These are phyloP conservation scores for Waitea zeae DNA, from an alignment of 1,284 basidiomycete genomes.

Conservation along the genomic window DNA sequence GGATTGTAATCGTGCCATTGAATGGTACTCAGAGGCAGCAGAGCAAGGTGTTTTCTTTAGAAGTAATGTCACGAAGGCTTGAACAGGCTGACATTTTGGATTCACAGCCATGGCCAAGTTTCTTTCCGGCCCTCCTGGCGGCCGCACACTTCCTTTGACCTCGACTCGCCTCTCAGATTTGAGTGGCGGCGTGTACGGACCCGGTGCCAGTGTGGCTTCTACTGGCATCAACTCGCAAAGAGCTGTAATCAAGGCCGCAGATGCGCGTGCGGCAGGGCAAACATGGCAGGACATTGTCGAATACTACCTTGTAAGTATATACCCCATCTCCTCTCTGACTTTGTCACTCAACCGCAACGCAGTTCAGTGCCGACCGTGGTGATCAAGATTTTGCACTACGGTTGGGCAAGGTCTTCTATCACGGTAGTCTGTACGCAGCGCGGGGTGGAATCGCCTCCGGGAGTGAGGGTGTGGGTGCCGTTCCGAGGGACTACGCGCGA, in stretches of 20 bases:
- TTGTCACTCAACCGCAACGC: constrained; percentile 3
- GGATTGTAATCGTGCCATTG: constrained; percentile 64
- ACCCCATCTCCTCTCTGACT: background rate
- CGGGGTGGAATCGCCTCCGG: constrained; percentile 65
- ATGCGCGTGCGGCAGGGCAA: constrained; percentile 70
- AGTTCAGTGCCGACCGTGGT: constrained; percentile 88
- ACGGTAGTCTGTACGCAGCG: constrained; percentile 70
- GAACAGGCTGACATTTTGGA: background rate
- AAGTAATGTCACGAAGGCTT: too few relatives aligned
- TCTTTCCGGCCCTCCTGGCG: constrained; percentile 79
- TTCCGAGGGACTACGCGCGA: constrained; percentile 55
- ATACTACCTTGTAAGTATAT: constrained; percentile 64
- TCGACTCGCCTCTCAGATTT: constrained; percentile 81
- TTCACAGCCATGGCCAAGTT: constrained; percentile 55
- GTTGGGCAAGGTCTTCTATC: constrained; percentile 86
- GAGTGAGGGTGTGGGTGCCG: constrained; percentile 76
- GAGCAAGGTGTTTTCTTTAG: too few relatives aligned
- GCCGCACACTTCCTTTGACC: constrained; percentile 70
- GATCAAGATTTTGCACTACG: constrained; percentile 76
- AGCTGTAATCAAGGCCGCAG: constrained; percentile 71
- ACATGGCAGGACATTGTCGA: constrained; percentile 88
- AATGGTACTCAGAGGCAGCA: constrained; percentile 80
- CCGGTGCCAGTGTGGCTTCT: constrained; percentile 81
- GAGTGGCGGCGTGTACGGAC: constrained; percentile 82
- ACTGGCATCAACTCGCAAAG: constrained; percentile 58